Evolutionary conservation across 1,139 yeast species (phyloP).

Genomic region (Tardiomyces digboiensis): DNA sequence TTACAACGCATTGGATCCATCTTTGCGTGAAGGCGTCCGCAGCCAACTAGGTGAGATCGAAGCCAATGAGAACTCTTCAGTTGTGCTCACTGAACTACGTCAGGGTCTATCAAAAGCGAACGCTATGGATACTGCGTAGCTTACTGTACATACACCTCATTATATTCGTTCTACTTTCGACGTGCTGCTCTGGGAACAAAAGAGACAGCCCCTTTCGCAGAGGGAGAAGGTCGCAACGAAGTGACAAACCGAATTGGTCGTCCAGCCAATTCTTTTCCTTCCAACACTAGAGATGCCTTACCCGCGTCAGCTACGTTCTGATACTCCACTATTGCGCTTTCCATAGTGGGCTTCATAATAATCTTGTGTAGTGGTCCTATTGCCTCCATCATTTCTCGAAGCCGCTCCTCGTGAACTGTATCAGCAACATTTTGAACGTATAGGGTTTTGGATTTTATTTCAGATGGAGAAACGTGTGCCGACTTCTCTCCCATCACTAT

Average conservation of each 20-base stretch:
- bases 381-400: constrained; percentile 27
- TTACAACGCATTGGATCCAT: constrained; percentile 13
- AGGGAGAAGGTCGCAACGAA: background rate
- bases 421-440: constrained; percentile 19
- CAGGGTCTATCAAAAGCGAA: background rate
- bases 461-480: background rate
- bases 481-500: background rate
- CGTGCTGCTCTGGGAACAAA: background rate
- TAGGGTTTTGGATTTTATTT: constrained; percentile 11
- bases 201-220: background rate
- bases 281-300: constrained; percentile 33
- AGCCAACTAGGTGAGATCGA: constrained; percentile 5
- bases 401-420: constrained; percentile 17
- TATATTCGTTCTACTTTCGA: too few relatives aligned
- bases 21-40: constrained; percentile 4
- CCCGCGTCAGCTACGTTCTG: constrained; percentile 42
- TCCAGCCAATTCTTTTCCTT: constrained; percentile 34
- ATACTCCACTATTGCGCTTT: constrained; percentile 48
- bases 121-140: background rate
- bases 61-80: constrained; percentile 13
- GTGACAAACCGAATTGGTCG: constrained; percentile 30
- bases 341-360: constrained; percentile 37
- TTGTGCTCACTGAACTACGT: constrained; percentile 14
- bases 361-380: constrained; percentile 44
- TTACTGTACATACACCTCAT: too few relatives aligned